phyloP scores from a whole-genome alignment of 2,329 filamentous ascomycete species.

The Stagonosporopsis cucurbitacearum region DNA sequence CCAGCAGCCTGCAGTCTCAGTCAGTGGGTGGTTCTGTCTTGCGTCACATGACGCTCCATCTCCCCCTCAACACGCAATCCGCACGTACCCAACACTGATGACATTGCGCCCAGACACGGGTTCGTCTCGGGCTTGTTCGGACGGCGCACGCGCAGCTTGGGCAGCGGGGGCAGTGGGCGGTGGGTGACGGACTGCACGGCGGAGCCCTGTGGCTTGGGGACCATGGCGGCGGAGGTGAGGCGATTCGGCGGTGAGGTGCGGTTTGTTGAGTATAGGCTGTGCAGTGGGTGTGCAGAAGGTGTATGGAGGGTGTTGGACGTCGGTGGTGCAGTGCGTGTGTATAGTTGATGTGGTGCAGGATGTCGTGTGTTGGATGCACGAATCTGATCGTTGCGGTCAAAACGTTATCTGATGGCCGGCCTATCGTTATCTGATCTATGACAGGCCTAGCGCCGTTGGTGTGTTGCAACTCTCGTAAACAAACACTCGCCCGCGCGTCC shows the following conservation, averaged over 20 bases:
- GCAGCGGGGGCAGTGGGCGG: conserved; percentile 64
- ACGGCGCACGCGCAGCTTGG: conserved; percentile 68
- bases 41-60: too few relatives aligned
- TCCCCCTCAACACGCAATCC: too few relatives aligned
- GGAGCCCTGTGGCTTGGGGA: conserved; percentile 45
- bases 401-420: too few relatives aligned
- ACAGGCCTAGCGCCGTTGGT: conserved; percentile 2
- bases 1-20: conserved; percentile 71
- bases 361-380: too few relatives aligned
- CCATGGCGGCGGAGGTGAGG: conserved; percentile 34
- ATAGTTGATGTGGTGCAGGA: too few relatives aligned
- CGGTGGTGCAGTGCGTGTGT: too few relatives aligned
- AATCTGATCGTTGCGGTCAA: too few relatives aligned
- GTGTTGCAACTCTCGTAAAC: conserved; percentile 7
- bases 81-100: conserved; percentile 66
- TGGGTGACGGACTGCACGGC: conserved; percentile 48
- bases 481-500: conserved; percentile 12
- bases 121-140: conserved; percentile 68
- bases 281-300: too few relatives aligned
- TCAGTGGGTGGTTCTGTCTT: conserved; percentile 24
- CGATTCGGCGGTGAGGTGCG: not conserved
- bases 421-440: too few relatives aligned
- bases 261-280: too few relatives aligned
- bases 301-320: too few relatives aligned
- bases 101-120: conserved; percentile 71